Base-by-base conservation (phyloP, 768 basidiomycete species). In the Leccinum variicolor region DNA sequence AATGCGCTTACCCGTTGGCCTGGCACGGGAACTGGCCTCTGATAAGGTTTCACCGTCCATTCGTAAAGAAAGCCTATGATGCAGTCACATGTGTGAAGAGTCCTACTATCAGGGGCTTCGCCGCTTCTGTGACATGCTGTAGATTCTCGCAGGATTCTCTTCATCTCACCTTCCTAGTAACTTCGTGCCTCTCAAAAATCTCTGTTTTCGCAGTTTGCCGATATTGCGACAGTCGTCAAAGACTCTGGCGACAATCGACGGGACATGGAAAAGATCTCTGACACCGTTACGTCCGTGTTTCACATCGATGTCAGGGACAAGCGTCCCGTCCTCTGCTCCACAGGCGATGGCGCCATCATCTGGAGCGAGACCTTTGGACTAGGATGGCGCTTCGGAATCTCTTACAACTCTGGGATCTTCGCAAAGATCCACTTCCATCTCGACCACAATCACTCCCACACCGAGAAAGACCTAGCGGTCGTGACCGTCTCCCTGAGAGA, bases 291-390 rank as follows among this genome's bases (percentile, higher is more conserved):
- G 2, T 60, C 70, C 28, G 23, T 66, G 10, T 70, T 70, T 63
- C 68, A 56, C 13, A 54, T 72, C 54, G 52, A 45, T 23, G 62
- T 64, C 60, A 62, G 61, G 49, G 66, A 68, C 34, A 58, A 45
- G 2, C 61, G 56, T 25, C 69, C 71, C 3, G 46, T 41, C 33
- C 43, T 55, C 43, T 68, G 65, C 45, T 33, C 61, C 3, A 36
- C 57, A 1, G 25, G 28, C 0, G 59, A 61, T 19, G 21, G 46
- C 14, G 3, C 59, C 17, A 57, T 50, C 41, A 52, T 61, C 39
- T 70, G 71, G 69, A 62, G 66, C 57, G 64, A 66, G n/a, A 47
- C 46, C 14, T 72, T 70, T 48, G 69, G 69, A 0, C 6, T 70
- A 8, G 69, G 69, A 3, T 70, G 68, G 70, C 70, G 69, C 3